Base-by-base conservation (phyloP, 2,329 filamentous ascomycete species). In the Pyricularia pennisetigena region DNA sequence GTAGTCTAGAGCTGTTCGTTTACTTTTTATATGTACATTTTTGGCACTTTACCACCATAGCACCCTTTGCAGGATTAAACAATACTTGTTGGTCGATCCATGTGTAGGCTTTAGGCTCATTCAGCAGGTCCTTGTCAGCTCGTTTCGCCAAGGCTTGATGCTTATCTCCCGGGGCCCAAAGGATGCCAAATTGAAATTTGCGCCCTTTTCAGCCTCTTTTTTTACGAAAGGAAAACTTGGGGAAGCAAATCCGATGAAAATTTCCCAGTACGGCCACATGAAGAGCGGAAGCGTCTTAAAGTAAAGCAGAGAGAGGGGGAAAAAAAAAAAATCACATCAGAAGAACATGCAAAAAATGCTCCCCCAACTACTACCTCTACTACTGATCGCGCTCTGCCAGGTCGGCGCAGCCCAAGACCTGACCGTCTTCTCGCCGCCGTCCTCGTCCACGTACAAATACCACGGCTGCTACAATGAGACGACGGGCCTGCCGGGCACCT, bases 401-500 rank as follows among this genome's bases (percentile, higher is more conserved):
- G 54, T 24, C 20, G 54, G 65, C 54, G 20, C 54, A 14, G 32
- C 9, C 20, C 32, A 26, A 23, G 10, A 65, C 64, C 71, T 75
- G 32, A 72, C 69, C 4, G 74, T 81, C 71, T 82, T 79, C 74
- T 74, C 74, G 65, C 73, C 72, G 57, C 76, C 76, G 6, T 70
- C 72, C 32, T 32, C 30, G 3, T 35, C 30, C 49, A 74, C 72
- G 63, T 87, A 86, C 76, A 70, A 68, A 20, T 87, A 87, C 75
- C 74, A 76, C n/a, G 86, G 86, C 68, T 88, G 86, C 78, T 87
- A 78, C 77, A 85, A 86, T 72, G 86, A 88, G 73, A 86, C 85
- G 2, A 81, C 79, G n/a, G 77, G 78, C 57, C 73, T 83, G 16
- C 70, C 75, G 16, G 75, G 76, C 69, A 79, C 82, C 4, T 77